Conservation (phyloP, 192 early-diverging fungal species). For the Coemansia nantahalensis region DNA sequence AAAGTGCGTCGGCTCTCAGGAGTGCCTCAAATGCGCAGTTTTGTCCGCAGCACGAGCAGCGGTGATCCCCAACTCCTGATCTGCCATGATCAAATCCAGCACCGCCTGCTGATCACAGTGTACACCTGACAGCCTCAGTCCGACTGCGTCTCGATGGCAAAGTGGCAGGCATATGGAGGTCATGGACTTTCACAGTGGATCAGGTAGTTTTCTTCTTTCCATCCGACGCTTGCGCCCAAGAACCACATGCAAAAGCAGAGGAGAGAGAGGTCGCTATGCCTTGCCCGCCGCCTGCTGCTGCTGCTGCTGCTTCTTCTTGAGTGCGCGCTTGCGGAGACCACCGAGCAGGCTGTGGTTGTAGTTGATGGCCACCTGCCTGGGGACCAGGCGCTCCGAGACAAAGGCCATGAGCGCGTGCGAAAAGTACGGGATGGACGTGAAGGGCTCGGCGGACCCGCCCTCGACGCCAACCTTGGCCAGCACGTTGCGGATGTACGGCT, state of each 20-base stretch:
- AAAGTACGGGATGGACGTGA: slow-evolving; percentile 41
- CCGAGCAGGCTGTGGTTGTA: slow-evolving; percentile 40
- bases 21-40: too few species aligned
- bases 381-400: slow-evolving; percentile 29
- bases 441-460: slow-evolving; percentile 64
- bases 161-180: too few species aligned
- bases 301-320: slow-evolving; percentile 34
- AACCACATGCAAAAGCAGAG: not conserved
- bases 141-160: too few species aligned
- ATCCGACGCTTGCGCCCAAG: too few species aligned
- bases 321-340: slow-evolving; percentile 48
- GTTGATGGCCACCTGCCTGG: slow-evolving; percentile 38
- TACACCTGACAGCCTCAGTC: too few species aligned
- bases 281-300: slow-evolving; percentile 7
- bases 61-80: too few species aligned
- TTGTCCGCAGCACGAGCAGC: too few species aligned
- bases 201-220: too few species aligned
- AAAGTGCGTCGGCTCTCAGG: too few species aligned
- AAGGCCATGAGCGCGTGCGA: slow-evolving; percentile 48
- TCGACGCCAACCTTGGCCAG: slow-evolving; percentile 67
- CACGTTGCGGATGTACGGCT: slow-evolving; percentile 72
- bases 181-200: too few species aligned
- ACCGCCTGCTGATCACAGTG: too few species aligned
- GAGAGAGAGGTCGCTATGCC: not conserved
- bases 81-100: too few species aligned